Base-by-base conservation (phyloP, 2,329 filamentous ascomycete genomes). In the Neobulgaria alba region DNA sequence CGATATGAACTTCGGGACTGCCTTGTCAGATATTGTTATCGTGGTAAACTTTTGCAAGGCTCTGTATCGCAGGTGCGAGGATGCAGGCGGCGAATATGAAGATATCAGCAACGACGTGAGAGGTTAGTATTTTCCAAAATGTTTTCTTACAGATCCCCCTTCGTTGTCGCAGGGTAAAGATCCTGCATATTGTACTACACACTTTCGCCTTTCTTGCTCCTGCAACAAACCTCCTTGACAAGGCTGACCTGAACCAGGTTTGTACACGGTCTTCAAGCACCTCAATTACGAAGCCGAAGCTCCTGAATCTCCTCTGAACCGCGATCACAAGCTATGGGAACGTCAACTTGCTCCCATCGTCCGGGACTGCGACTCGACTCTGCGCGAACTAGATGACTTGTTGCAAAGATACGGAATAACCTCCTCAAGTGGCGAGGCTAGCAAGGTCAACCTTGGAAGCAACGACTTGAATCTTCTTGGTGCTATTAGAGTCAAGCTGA, bases 281-380 rank as follows among this genome's bases (percentile, higher is more conserved):
- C 63, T 81, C 18, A 73, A 72, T 40, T 64, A 68, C 47, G 77
- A 80, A 60, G 68, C 69, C 29, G 67, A 72, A 47, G 74, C 77
- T 50, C 63, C 66, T 1, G 71, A 73, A 49, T 79, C 76, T 8
- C 62, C 71, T 9, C 63, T 81, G 12, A 72, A 72, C 60, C 56
- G 61, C 31, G 54, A 57, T 18, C 61, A 61, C 16, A 59, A 63
- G 23, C 58, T 69, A 35, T 75, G 73, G 50, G 56, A 61, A 7
- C 64, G 68, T 26, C 68, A 75, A 52, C 63, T 81, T 10, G 61
- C 57, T 0, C 66, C 67, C 1, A 67, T 78, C 19, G 59, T 79
- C 38, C 65, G 72, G 48, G 72, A 77, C 53, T 72, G 71, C 53
- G 69, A 75, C 45, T 69, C 67, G 48, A 66, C 68, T 1, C 66